Conservation (phyloP, 176 grass and related monocot species). For the Triticum urartu region DNA sequence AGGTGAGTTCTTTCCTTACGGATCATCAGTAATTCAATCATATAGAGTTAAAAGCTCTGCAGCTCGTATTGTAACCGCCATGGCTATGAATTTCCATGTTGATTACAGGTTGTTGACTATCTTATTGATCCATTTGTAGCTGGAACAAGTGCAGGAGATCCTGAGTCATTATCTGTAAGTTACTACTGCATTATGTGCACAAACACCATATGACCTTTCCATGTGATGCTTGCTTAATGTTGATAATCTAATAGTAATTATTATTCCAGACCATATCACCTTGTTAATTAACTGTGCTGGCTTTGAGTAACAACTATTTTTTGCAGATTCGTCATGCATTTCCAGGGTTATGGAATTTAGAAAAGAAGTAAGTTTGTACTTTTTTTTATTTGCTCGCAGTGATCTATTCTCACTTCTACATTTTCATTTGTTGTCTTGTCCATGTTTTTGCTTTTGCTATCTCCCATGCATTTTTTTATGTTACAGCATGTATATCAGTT, state of each 20-base stretch:
- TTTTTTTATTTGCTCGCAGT: slow-evolving; percentile 12
- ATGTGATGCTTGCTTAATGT: not conserved
- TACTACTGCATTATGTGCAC: not conserved
- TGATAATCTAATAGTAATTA: not conserved
- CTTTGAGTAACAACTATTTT: slow-evolving; percentile 42
- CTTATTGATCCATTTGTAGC: slow-evolving; percentile 97
- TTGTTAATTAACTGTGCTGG: slow-evolving; percentile 1
- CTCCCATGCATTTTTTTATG: not conserved
- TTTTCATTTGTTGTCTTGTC: slow-evolving; percentile 7
- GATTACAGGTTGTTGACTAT: slow-evolving; percentile 88
- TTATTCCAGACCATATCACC: not conserved
- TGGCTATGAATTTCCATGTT: slow-evolving; percentile 21
- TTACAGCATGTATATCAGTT: slow-evolving; percentile 5
- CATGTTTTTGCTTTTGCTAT: not conserved
- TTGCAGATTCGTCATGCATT: slow-evolving; percentile 82
- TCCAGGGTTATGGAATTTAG: slow-evolving; percentile 94
- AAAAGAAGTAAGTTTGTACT: slow-evolving; percentile 76
- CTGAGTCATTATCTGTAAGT: slow-evolving; percentile 89
- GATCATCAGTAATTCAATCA: slow-evolving; percentile 26
- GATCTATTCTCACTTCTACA: not conserved
- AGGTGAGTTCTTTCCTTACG: slow-evolving; percentile 41
- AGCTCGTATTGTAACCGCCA: slow-evolving; percentile 6
- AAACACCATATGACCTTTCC: not conserved
- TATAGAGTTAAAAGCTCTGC: slow-evolving; percentile 17
- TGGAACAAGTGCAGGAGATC: slow-evolving; percentile 92